Evolutionary conservation across 352 stramenopile species (phyloP).

Genomic region (Pythium volutum): DNA sequence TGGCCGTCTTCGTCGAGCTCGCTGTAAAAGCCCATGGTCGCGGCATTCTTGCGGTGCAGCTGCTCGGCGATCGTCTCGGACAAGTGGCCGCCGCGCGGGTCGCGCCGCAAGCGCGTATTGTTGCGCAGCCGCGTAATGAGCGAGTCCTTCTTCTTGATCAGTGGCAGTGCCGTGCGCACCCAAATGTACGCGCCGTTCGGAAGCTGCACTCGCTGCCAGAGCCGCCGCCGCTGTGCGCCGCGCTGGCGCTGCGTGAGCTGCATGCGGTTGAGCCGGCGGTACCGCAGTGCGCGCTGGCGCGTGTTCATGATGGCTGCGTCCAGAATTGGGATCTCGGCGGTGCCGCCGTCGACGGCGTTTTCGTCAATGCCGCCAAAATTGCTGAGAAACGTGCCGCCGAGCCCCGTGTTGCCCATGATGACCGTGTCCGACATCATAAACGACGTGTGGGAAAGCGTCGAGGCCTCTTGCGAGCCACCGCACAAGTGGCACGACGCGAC

Average conservation of each 20-base stretch:
- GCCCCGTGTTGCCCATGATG: constrained; percentile 28
- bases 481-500: constrained; percentile 32
- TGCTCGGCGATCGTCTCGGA: constrained; percentile 33
- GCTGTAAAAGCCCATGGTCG: constrained; percentile 34
- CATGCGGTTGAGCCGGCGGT: constrained; percentile 39
- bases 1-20: constrained; percentile 28
- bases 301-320: constrained; percentile 25
- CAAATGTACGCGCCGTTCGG: constrained; percentile 37
- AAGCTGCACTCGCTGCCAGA: constrained; percentile 40
- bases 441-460: constrained; percentile 15
- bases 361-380: constrained; percentile 1
- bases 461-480: constrained; percentile 30
- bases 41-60: constrained; percentile 43
- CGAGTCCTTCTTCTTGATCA: constrained; percentile 26
- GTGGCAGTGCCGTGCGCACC: constrained; percentile 30
- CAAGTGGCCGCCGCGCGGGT: constrained; percentile 14
- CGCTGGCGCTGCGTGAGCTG: constrained; percentile 42
- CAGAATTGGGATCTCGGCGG: constrained; percentile 13
- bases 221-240: constrained; percentile 30
- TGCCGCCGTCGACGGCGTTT: background rate
- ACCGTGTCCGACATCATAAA: constrained; percentile 21
- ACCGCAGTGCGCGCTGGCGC: constrained; percentile 37
- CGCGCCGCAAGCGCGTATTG: constrained; percentile 24
- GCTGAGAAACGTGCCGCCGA: constrained; percentile 23
- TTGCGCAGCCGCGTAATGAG: constrained; percentile 27